These are phyloP conservation scores for Avena insularis DNA, from an alignment of 176 grass and related monocot genomes.

Conservation along the genomic window DNA sequence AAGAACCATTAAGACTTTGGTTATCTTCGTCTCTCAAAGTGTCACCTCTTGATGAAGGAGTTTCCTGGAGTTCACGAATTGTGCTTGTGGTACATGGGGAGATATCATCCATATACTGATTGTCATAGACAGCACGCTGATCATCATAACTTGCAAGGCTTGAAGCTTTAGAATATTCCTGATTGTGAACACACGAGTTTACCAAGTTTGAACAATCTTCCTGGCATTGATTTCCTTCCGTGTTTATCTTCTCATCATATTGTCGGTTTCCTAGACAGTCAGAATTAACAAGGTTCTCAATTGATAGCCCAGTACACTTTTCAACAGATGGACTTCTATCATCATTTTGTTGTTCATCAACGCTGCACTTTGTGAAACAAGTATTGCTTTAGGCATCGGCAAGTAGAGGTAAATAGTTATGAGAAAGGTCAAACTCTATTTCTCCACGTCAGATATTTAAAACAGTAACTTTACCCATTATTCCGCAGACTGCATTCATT, in stretches of 20 bases:
- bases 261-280: conserved; percentile 38
- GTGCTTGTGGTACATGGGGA: conserved; percentile 59
- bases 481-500: conserved; percentile 41
- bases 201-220: conserved; percentile 38
- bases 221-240: conserved; percentile 27
- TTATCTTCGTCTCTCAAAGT: conserved; percentile 70
- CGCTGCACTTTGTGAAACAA: conserved; percentile 39
- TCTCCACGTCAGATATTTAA: conserved; percentile 14
- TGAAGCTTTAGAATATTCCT: conserved; percentile 49
- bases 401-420: conserved; percentile 16
- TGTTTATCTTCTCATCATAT: conserved; percentile 33
- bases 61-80: conserved; percentile 43
- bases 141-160: conserved; percentile 45
- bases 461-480: conserved; percentile 49
- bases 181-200: conserved; percentile 36
- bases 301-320: conserved; percentile 37
- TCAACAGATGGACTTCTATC: conserved; percentile 35
- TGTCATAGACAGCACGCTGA: conserved; percentile 39
- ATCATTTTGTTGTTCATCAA: conserved; percentile 35
- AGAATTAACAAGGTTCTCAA: conserved; percentile 42
- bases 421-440: background rate
- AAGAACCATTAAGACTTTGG: conserved; percentile 65
- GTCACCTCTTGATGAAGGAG: conserved; percentile 58
- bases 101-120: conserved; percentile 52
- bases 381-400: conserved; percentile 24